These are phyloP conservation scores for Ustilago loliicola DNA, from an alignment of 1,284 basidiomycete genomes.

Conservation along the genomic window DNA sequence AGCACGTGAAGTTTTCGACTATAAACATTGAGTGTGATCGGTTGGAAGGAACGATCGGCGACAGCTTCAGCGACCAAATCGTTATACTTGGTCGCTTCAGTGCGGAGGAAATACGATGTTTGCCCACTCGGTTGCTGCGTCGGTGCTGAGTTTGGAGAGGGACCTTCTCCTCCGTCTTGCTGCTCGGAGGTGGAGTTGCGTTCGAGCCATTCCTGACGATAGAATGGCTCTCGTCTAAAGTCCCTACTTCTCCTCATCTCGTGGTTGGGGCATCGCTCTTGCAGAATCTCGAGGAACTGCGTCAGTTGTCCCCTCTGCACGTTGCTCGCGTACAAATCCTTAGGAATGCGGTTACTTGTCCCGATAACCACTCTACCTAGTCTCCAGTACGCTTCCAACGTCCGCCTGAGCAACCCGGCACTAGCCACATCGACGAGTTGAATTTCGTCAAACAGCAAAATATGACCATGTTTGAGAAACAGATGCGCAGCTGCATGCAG, in stretches of 20 bases:
- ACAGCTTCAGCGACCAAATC: conserved; percentile 21
- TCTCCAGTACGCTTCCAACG: conserved; percentile 81
- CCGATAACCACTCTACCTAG: conserved; percentile 79
- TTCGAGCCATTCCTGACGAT: conserved; percentile 45
- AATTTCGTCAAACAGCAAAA: conserved; percentile 79
- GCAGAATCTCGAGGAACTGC: conserved; percentile 77
- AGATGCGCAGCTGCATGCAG: conserved; percentile 74
- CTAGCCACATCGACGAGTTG: conserved; percentile 81
- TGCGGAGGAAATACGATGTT: conserved; percentile 53
- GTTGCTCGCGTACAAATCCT: conserved; percentile 80
- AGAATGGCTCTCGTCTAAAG: conserved; percentile 71
- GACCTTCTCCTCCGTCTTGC: not conserved
- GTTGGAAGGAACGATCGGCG: conserved; percentile 16
- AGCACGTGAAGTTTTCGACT: conserved; percentile 75
- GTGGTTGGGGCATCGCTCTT: conserved; percentile 77
- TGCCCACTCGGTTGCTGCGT: not conserved
- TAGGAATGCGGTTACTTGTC: conserved; percentile 77
- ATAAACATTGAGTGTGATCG: conserved; percentile 72
- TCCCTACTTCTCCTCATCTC: conserved; percentile 73
- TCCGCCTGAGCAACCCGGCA: conserved; percentile 77
- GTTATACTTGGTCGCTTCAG: conserved; percentile 46
- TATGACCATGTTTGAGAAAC: conserved; percentile 75
- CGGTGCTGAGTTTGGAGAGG: not conserved
- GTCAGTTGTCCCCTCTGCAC: conserved; percentile 76
- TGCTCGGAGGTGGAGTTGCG: conserved; percentile 19